A percentile compares a stretch with the other conserved stretches of the same genome.
phyloP scores from a whole-genome alignment of 352 stramenopile genomes.

The Pythium sp. region DNA sequence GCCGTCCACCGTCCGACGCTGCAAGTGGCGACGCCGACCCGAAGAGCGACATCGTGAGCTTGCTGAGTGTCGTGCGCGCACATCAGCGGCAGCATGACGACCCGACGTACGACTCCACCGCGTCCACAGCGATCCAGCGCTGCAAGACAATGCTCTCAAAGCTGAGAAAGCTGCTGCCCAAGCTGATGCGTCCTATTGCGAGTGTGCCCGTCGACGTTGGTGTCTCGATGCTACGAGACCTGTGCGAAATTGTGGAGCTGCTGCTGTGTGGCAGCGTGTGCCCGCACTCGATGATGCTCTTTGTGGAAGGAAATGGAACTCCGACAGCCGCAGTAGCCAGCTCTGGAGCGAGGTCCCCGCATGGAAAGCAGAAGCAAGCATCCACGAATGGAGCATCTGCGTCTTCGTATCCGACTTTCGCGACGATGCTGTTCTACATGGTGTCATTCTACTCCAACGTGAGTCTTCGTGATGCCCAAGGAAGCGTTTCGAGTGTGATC shows the following conservation, averaged over 20 bases:
- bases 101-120: slow-evolving; percentile 30
- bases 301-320: slow-evolving; percentile 30
- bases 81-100: slow-evolving; percentile 55
- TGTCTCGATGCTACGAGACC: slow-evolving; percentile 37
- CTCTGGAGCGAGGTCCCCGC: neutral
- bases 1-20: neutral
- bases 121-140: slow-evolving; percentile 34
- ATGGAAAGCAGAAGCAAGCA: neutral
- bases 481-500: slow-evolving; percentile 42
- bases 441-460: slow-evolving; percentile 62
- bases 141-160: slow-evolving; percentile 75
- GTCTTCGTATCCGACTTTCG: slow-evolving; percentile 44
- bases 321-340: neutral
- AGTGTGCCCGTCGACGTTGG: slow-evolving; percentile 29
- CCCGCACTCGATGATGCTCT: slow-evolving; percentile 60
- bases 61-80: slow-evolving; percentile 38
- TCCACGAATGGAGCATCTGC: slow-evolving; percentile 12
- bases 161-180: slow-evolving; percentile 61
- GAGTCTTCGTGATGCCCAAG: slow-evolving; percentile 32
- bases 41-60: slow-evolving; percentile 50
- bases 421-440: slow-evolving; percentile 75
- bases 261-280: slow-evolving; percentile 44
- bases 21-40: slow-evolving; percentile 23
- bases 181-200: slow-evolving; percentile 56
- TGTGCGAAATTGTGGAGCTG: slow-evolving; percentile 55